phyloP scores from a whole-genome alignment of 345 rosid genomes.

The Populus alba region DNA sequence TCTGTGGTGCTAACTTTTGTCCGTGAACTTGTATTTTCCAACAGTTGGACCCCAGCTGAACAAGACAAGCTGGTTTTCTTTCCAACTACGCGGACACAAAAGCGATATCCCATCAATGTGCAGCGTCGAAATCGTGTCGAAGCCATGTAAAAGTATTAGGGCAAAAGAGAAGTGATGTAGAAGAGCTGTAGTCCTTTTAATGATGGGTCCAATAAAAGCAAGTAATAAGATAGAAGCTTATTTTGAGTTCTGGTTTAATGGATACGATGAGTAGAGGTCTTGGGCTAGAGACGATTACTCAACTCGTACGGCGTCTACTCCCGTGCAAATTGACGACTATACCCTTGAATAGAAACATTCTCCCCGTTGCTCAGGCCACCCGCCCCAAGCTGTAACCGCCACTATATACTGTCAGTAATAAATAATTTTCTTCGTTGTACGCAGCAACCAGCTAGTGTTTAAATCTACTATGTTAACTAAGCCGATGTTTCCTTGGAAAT shows the following conservation, averaged over 20 bases:
- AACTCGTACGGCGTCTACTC: background rate
- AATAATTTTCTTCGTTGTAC: background rate
- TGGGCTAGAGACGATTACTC: background rate
- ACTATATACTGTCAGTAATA: background rate
- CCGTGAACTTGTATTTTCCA: background rate
- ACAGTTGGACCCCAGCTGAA: constrained; percentile 85
- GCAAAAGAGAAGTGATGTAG: background rate
- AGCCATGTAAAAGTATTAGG: background rate
- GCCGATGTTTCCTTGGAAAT: background rate
- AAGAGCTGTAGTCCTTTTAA: background rate
- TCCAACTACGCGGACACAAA: constrained; percentile 87
- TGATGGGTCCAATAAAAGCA: background rate
- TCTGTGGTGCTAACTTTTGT: background rate
- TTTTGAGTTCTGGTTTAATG: background rate
- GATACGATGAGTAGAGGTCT: background rate
- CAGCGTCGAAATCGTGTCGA: constrained; percentile 34
- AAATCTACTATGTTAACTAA: background rate
- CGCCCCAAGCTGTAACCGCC: background rate
- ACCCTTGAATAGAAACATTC: background rate
- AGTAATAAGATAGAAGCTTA: background rate
- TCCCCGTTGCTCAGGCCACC: background rate
- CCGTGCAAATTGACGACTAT: background rate
- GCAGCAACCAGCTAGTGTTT: background rate
- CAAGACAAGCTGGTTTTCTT: constrained; percentile 86
- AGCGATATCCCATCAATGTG: constrained; percentile 78